Percentiles rank a stretch among this genome's conserved stretches.
phyloP scores from a whole-genome alignment of 768 basidiomycete genomes.

The Serendipita sp. region DNA sequence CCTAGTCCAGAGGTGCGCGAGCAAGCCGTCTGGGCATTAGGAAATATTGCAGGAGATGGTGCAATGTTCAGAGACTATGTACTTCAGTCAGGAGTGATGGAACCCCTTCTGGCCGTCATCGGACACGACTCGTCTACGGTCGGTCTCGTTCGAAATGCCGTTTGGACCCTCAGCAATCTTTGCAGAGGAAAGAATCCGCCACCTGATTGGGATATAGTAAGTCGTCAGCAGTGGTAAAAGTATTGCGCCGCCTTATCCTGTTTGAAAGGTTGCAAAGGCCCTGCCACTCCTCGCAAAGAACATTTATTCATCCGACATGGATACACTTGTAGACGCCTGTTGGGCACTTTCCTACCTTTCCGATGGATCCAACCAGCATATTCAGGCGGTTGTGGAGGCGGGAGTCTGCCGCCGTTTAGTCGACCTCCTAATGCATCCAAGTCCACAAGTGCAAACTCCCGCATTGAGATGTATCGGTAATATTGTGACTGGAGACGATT shows the following conservation, averaged over 20 bases:
- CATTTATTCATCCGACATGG: slow-evolving; percentile 26
- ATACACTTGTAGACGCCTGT: slow-evolving; percentile 31
- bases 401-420: slow-evolving; percentile 29
- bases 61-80: slow-evolving; percentile 32
- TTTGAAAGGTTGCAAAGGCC: slow-evolving; percentile 28
- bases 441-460: slow-evolving; percentile 91
- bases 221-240: slow-evolving; percentile 15
- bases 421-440: slow-evolving; percentile 24
- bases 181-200: slow-evolving; percentile 96
- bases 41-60: slow-evolving; percentile 34
- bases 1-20: slow-evolving; percentile 27
- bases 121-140: slow-evolving; percentile 90
- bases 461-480: slow-evolving; percentile 97
- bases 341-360: slow-evolving; percentile 34
- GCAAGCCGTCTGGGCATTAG: slow-evolving; percentile 34
- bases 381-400: slow-evolving; percentile 30
- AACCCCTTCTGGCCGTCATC: not conserved
- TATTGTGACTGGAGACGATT: slow-evolving; percentile 97
- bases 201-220: slow-evolving; percentile 90
- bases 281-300: slow-evolving; percentile 29
- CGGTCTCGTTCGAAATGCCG: slow-evolving; percentile 95
- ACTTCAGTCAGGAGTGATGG: slow-evolving; percentile 21
- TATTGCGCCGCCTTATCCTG: not conserved
- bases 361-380: slow-evolving; percentile 26
- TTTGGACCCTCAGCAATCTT: slow-evolving; percentile 99